Evolutionary conservation across 2,329 filamentous ascomycete genomes (phyloP), one percentile per base, ranked within the genome.

Genomic region (Alternaria tenuissima): DNA sequence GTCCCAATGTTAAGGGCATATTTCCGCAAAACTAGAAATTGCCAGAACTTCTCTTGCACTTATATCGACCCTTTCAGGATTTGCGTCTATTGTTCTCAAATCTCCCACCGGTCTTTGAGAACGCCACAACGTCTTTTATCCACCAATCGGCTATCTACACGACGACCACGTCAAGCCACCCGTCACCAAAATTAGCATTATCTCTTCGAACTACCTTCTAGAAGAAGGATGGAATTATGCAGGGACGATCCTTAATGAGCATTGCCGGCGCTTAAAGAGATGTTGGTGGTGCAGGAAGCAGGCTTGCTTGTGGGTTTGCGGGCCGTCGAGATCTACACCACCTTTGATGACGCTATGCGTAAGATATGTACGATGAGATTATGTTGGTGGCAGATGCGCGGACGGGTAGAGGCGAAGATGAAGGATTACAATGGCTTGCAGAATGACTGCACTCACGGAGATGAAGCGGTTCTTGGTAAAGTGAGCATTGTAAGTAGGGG

Each of bases 361-460:
- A 18, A 34, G 30, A 12, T 41, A 46, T 34, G 34, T 41, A 39
- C 28, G 51, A 41, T 41, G 12, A 26, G 14, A 30, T 26, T 41
- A 4, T 55, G 36, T 55, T 55, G 51, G 56, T 49, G 43, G 51
- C 44, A 52, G 30, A 43, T 28, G 26, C 26, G 8, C 32, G 36
- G 30, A 46, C 52, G 57, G 57, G 47, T 57, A 57, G 20, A 60
- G 47, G 57, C 57, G 57, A 60, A 51, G 20, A 38, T 20, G 53
- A 18, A 42, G 14, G n/a, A 46, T 60, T 43, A 16, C 51, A 7
- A 57, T 39, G 53, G 46, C 36, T 52, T 60, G 57, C 53, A 52
- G 53, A 42, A 39, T 57, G 53, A 42, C 57, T 60, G 53, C 53
- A 57, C 14, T 46, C 39, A 41, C 57, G 46, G 57, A 60, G 34